Percentiles rank a stretch among this genome's conserved stretches.
Conservation (phyloP, 176 grass and related monocot species). For the Elaeis guineensis region DNA sequence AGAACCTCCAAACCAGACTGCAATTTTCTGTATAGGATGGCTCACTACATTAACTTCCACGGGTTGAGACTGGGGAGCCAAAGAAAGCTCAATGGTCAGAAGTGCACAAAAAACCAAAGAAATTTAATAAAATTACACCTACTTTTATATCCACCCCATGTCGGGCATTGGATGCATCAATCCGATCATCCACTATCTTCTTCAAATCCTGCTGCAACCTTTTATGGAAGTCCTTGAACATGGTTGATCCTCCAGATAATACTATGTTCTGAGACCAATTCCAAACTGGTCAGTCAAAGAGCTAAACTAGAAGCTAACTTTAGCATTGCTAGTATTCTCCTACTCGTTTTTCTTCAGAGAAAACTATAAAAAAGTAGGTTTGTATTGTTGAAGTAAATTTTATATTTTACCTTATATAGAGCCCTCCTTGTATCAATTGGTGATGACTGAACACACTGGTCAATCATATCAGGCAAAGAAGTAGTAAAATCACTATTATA, state of each 20-base stretch:
- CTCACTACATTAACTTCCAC: constrained; percentile 92
- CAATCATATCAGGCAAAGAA: constrained; percentile 8
- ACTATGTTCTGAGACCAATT: constrained; percentile 71
- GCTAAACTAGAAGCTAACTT: too few species aligned
- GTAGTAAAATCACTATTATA: neutral
- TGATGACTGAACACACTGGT: constrained; percentile 19
- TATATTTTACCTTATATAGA: constrained; percentile 19
- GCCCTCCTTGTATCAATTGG: constrained; percentile 20
- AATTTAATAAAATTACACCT: constrained; percentile 22
- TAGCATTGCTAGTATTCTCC: too few species aligned
- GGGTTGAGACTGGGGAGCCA: constrained; percentile 44
- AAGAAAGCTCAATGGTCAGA: constrained; percentile 7
- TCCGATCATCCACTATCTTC: constrained; percentile 84
- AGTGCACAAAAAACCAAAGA: neutral
- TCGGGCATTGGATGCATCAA: constrained; percentile 60
- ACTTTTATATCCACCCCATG: constrained; percentile 78
- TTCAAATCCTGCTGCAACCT: constrained; percentile 87
- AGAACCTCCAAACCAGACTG: constrained; percentile 97
- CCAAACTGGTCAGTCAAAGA: constrained; percentile 15
- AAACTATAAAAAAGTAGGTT: neutral
- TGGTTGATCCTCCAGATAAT: constrained; percentile 87
- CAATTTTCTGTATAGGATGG: constrained; percentile 85
- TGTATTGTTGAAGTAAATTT: neutral
- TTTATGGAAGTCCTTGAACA: constrained; percentile 96
- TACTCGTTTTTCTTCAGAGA: too few species aligned